Base-by-base conservation (phyloP, 805 yeast species). In the Kluyveromyces wickerhamii region DNA sequence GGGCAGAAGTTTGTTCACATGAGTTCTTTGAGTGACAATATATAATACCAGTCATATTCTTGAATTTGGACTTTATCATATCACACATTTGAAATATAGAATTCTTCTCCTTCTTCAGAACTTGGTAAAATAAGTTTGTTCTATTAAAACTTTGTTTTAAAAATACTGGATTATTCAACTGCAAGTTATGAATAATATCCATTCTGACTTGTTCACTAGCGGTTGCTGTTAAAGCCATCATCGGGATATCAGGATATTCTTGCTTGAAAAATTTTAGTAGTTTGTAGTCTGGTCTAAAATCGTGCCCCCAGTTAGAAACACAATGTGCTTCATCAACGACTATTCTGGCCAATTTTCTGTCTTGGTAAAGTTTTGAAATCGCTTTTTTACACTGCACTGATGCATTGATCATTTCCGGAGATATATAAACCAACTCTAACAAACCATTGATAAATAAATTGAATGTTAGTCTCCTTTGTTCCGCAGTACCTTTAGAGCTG, bases 231-330 rank as follows among this genome's bases (percentile, higher is more conserved):
- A 92, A 66, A 0, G 97, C 98, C 86, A 92, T 87, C 41, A 92
- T 66, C 1, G 98, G 98, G 4, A 86, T 74, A 34, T 70, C 71
- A 0, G 95, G 94, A 52, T 72, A 92, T 32, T 74, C 70, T 13
- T 62, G 57, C 49, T 86, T 86, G 57, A 92, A 83, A 44, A 68
- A 71, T 22, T 76, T 74, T 51, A 92, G 66, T 8, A 79, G 81
- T 48, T 87, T 84, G 62, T 92, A 92, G 57, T 92, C 97, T 0
- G 97, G 96, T 34, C 98, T 69, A 57, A 92, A 92, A 59, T 92
- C 98, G 59, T 92, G 98, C 14, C 98, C 98, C 98, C 98, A 92
- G 8, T 94, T 81, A 34, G 95, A 85, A 29, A 92, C 94, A 69
- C 98, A 92, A 61, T 92, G 98, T 0, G 98, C 98, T 54, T 82